Evolutionary conservation across 2,329 filamentous ascomycete genomes (phyloP).

Genomic region (Sporothrix humicola): DNA sequence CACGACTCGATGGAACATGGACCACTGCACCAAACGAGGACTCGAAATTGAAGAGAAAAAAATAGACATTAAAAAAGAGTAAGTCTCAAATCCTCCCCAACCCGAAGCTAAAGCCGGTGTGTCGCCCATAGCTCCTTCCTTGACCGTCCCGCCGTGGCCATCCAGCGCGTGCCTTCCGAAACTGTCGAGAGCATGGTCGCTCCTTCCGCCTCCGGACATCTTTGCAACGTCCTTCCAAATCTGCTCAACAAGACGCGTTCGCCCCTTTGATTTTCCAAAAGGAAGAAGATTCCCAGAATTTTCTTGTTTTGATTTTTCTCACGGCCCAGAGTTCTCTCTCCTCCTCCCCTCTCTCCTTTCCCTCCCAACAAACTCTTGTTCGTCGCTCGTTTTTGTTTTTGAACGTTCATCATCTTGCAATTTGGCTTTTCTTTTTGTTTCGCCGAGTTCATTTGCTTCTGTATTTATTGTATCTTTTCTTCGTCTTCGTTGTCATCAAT

Average conservation of each 20-base stretch:
- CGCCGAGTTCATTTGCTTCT: constrained; percentile 6
- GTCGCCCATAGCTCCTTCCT: constrained; percentile 23
- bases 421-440: constrained; percentile 31
- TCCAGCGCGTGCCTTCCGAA: constrained; percentile 5
- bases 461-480: constrained; percentile 1
- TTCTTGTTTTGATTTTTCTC: constrained; percentile 10
- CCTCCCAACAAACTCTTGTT: constrained; percentile 26
- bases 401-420: constrained; percentile 35
- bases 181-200: neutral
- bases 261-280: neutral
- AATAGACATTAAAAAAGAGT: no score
- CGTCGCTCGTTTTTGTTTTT: constrained; percentile 22
- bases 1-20: no score
- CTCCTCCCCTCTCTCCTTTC: neutral
- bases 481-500: neutral
- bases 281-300: neutral
- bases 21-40: no score
- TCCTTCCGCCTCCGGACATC: constrained; percentile 3
- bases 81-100: no score
- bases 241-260: constrained; percentile 21
- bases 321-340: neutral
- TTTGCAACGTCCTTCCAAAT: neutral
- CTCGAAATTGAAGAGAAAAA: no score
- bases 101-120: neutral
- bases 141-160: neutral